Conservation (phyloP, 2,329 filamentous ascomycete genomes). For the Claviceps fusiformis region DNA sequence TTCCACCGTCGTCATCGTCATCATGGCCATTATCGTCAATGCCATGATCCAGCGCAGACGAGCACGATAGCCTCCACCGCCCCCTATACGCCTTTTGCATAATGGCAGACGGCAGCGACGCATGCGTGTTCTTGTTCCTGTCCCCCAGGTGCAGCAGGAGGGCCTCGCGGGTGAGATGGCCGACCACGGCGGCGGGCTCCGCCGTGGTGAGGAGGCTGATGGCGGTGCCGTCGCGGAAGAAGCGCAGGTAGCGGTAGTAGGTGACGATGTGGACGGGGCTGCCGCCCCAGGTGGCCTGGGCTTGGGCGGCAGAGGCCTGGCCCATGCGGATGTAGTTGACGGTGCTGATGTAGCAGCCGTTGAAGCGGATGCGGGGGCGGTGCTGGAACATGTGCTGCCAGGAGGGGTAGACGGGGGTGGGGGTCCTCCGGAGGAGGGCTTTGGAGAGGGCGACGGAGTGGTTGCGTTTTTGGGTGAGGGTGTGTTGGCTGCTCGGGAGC, state of each 20-base stretch:
- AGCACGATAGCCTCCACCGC: constrained; percentile 35
- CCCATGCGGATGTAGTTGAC: constrained; percentile 89
- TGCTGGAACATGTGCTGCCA: constrained; percentile 63
- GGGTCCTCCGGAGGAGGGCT: constrained; percentile 27
- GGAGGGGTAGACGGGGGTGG: constrained; percentile 29
- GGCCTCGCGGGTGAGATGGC: constrained; percentile 62
- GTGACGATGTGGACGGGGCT: constrained; percentile 83
- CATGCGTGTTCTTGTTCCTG: constrained; percentile 12
- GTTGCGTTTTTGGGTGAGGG: constrained; percentile 15
- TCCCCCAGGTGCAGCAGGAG: constrained; percentile 32
- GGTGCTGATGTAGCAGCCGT: constrained; percentile 90
- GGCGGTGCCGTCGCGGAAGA: constrained; percentile 78
- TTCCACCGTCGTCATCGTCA: too few species aligned
- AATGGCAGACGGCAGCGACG: constrained; percentile 29
- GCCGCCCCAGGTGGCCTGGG: constrained; percentile 64
- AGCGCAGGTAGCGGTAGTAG: constrained; percentile 92
- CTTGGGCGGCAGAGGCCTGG: constrained; percentile 52
- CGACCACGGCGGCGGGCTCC: constrained; percentile 79
- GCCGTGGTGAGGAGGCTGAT: constrained; percentile 69
- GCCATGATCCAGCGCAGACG: constrained; percentile 13
- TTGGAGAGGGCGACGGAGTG: constrained; percentile 23
- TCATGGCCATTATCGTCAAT: too few species aligned
- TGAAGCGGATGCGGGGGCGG: constrained; percentile 81
- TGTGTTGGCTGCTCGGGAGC: neutral
- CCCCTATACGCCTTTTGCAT: constrained; percentile 56